Base-by-base conservation (phyloP, 345 rosid genomes). In the Populus tremula region DNA sequence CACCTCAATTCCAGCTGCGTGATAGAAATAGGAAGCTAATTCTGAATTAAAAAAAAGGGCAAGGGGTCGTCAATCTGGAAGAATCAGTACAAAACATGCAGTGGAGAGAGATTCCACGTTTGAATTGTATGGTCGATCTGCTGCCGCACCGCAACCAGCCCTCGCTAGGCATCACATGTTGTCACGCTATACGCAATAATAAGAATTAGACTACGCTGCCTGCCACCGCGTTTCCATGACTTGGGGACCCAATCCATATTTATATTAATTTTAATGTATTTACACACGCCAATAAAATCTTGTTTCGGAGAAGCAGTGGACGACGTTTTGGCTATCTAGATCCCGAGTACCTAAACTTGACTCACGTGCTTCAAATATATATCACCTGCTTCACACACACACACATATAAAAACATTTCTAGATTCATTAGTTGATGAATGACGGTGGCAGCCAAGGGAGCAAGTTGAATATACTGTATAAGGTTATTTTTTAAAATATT, bases 131-230 rank as follows among this genome's bases (percentile, higher is more conserved):
- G 64, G 64, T 59, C 29, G 64, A 59, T 23, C 27, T 59, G 64
- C 64, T 59, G 64, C 64, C 23, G 64, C 29, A 5, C 64, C 23
- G 64, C 29, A 5, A 65, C 72, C 69, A 2, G 43, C 41, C 68
- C 23, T 47, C 9, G 75, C 23, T 36, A 14, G 71, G 75, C 80
- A 38, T 77, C 80, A 73, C 84, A 81, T 73, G 84, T 69, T 77
- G 50, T 76, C 82, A 82, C 74, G 74, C 56, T 71, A 18, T 59
- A 20, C 61, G 1, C 27, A 16, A 18, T 1, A 61, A 9, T 7
- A 56, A 17, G 6, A 7, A 3, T 25, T 43, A 2, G n/a, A 18
- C 14, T 17, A 14, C 1, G 33, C 45, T 20, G 74, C 3, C 50
- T 43, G 70, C 65, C 36, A 68, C 67, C 66, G 69, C 38, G 59